Evolutionary conservation across 257 asterid genomes (phyloP).

Genomic region (Gentiana straminea): DNA sequence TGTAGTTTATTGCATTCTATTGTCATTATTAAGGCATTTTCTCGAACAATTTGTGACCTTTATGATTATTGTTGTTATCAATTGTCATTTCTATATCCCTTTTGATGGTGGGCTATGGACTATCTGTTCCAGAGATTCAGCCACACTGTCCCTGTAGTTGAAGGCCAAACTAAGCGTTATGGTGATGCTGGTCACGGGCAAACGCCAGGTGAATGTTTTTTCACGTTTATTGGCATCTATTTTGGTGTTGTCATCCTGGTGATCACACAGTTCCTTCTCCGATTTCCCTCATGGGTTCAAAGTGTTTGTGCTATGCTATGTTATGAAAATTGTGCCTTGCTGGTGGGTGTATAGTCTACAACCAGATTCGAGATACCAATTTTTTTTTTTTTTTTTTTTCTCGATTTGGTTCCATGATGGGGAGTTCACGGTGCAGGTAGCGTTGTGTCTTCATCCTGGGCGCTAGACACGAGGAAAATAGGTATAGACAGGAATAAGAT

Average conservation of each 20-base stretch:
- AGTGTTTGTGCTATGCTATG: not conserved
- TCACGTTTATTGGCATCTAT: not conserved
- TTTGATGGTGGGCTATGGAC: not conserved
- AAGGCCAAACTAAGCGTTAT: conserved; percentile 20
- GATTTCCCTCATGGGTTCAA: not conserved
- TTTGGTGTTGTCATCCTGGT: not conserved
- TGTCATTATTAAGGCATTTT: conserved; percentile 24
- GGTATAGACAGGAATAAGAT: conserved; percentile 53
- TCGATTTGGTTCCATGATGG: not conserved
- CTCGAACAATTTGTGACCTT: conserved; percentile 20
- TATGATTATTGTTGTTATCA: too few relatives aligned
- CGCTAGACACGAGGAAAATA: conserved; percentile 45
- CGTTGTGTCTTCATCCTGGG: conserved; percentile 44
- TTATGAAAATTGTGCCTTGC: not conserved
- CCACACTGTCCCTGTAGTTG: conserved; percentile 21
- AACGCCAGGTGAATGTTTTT: conserved; percentile 7
- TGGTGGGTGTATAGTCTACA: too few relatives aligned
- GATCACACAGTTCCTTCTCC: not conserved
- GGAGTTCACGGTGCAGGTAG: conserved; percentile 24
- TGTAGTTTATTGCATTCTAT: not conserved
- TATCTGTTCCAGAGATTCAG: conserved; percentile 34
- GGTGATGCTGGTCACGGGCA: conserved; percentile 32
- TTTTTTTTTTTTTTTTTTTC: too few relatives aligned
- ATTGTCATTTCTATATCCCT: not conserved
- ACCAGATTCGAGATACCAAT: too few relatives aligned